Conservation (phyloP, 1,284 basidiomycete genomes). For the Tilletia setariae region DNA sequence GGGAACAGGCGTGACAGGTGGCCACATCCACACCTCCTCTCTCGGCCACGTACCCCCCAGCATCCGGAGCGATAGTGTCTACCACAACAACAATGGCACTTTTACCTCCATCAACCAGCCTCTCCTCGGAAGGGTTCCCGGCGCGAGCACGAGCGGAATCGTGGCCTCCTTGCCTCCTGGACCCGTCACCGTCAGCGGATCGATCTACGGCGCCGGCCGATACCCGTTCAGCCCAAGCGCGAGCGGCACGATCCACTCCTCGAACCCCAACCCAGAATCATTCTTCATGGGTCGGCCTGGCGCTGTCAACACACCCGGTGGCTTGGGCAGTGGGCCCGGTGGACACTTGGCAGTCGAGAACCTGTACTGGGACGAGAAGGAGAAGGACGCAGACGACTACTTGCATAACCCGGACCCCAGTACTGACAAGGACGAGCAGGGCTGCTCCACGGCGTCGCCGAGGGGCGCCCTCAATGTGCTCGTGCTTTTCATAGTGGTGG, state of each 20-base stretch:
- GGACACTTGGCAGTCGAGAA: neutral
- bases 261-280: neutral
- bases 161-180: slow-evolving; percentile 4
- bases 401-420: slow-evolving; percentile 20
- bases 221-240: slow-evolving; percentile 5
- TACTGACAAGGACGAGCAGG: slow-evolving; percentile 6
- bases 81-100: neutral
- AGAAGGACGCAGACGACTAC: slow-evolving; percentile 45
- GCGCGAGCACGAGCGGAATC: slow-evolving; percentile 13
- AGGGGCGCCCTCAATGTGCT: slow-evolving; percentile 13
- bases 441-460: neutral
- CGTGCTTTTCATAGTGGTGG: slow-evolving; percentile 4
- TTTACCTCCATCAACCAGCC: neutral
- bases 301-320: neutral
- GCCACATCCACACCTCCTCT: slow-evolving; percentile 6
- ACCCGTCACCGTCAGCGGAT: slow-evolving; percentile 8
- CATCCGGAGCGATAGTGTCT: neutral
- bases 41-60: neutral
- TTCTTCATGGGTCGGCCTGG: slow-evolving; percentile 13
- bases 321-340: neutral
- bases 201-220: neutral
- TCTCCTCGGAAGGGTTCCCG: neutral
- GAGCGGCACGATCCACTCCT: neutral
- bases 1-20: neutral
- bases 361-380: slow-evolving; percentile 21